Evolutionary conservation across 2,329 filamentous ascomycete species (phyloP), one percentile per base, ranked within the genome.

Genomic region (Passalora sequoiae): DNA sequence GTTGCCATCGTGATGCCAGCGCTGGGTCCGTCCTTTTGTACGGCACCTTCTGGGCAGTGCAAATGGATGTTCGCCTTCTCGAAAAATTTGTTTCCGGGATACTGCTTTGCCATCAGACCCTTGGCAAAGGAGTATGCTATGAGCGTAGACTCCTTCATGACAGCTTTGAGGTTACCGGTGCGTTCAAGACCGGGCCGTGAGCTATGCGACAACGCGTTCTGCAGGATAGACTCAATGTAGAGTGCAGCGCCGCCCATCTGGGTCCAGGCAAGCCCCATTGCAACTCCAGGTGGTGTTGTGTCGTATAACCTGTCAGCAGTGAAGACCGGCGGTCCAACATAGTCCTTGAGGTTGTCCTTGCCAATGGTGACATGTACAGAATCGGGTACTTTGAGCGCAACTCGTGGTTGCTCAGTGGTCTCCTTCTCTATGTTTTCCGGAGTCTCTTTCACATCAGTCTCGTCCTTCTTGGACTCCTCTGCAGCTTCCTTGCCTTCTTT

Each of bases 1-100:
- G 89, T 94, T n/a, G 92, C 85, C 92, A 98, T 98, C 5, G 92
- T 98, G 60, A 98, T 92, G 63, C 92, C 92, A 15, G 92, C 92
- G 35, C 63, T 68, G 0, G 72, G 72, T 9, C 72, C 92, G 63
- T 98, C 92, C 69, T 98, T 98, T 56, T 86, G 86, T 43, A 96
- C 89, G 6, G 92, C 92, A 4, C 92, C 92, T 65, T 98, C 92
- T 0, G 92, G 92, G 46, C 94, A 94, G 71, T 98, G 92, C 54
- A 98, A 74, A 67, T 98, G 92, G 63, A 98, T 79, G 69, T 85
- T 88, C 7, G 91, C 92, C 70, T 92, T 89, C 62, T 97, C 88
- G 60, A 98, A 95, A 74, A 97, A 98, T 64, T 82, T 80, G 67
- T 98, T 98, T 46, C 88, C 82, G 0, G 89, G 83, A 70, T 89